phyloP scores from a whole-genome alignment of 1,284 basidiomycete genomes.

The Pseudozyma thailandica region DNA sequence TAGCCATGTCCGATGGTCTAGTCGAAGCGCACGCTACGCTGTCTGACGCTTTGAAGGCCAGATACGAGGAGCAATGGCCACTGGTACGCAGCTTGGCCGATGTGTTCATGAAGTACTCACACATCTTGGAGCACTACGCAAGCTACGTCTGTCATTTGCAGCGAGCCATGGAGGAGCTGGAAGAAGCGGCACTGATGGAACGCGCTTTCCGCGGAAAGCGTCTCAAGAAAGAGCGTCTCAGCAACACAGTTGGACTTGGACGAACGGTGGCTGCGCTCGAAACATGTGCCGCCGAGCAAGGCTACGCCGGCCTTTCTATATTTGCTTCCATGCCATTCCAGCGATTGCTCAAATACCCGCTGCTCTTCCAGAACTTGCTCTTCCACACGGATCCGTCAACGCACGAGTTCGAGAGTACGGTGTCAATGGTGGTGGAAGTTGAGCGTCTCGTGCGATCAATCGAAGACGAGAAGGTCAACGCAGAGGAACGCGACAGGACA shows the following conservation, averaged over 20 bases:
- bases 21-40: constrained; percentile 52
- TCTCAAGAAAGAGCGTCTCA: constrained; percentile 57
- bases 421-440: constrained; percentile 95
- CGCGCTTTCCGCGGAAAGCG: constrained; percentile 58
- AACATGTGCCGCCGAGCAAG: constrained; percentile 80
- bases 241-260: constrained; percentile 58
- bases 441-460: constrained; percentile 94
- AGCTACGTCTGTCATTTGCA: constrained; percentile 60
- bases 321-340: constrained; percentile 97
- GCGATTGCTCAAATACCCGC: constrained; percentile 92
- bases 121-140: constrained; percentile 57
- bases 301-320: constrained; percentile 91
- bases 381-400: constrained; percentile 90
- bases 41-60: constrained; percentile 53
- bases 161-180: constrained; percentile 56
- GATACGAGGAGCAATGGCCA: constrained; percentile 64
- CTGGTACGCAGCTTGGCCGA: constrained; percentile 60
- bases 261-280: constrained; percentile 73
- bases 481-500: constrained; percentile 92
- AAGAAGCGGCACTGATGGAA: constrained; percentile 62
- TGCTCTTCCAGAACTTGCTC: constrained; percentile 90
- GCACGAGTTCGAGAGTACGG: constrained; percentile 93
- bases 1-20: constrained; percentile 52
- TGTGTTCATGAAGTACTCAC: constrained; percentile 53
- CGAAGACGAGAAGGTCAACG: constrained; percentile 95